Conservation (phyloP, 2,329 filamentous ascomycete species). For the Claviceps sp. region DNA sequence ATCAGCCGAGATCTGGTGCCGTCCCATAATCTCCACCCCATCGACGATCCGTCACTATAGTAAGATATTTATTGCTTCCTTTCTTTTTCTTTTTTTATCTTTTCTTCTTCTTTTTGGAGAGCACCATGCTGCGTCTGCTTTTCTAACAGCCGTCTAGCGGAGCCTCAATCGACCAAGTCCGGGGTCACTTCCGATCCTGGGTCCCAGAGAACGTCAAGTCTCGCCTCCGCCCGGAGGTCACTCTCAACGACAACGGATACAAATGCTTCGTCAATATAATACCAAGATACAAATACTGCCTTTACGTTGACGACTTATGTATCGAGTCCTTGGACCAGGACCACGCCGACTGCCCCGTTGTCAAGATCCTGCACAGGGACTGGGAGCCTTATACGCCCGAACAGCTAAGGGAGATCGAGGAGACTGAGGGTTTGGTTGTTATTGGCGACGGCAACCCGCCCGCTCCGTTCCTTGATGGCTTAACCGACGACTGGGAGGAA, state of each 20-base stretch:
- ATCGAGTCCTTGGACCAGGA: background rate
- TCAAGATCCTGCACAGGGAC: background rate
- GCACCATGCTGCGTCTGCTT: too few species aligned
- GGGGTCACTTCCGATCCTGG: slow-evolving; percentile 2
- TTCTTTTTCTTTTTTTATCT: too few species aligned
- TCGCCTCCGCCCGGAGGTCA: background rate
- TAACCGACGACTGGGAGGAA: too few species aligned
- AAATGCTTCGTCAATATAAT: background rate
- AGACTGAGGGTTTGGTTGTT: too few species aligned
- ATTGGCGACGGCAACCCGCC: background rate
- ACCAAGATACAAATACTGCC: slow-evolving; percentile 1
- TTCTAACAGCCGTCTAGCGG: background rate
- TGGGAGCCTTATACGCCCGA: background rate
- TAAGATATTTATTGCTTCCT: background rate
- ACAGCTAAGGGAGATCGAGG: background rate
- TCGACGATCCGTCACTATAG: background rate
- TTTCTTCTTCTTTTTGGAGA: too few species aligned
- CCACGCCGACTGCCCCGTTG: background rate
- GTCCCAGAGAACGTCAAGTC: background rate
- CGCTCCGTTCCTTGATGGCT: background rate
- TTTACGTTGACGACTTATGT: slow-evolving; percentile 1
- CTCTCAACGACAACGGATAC: background rate
- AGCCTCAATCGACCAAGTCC: slow-evolving; percentile 1
- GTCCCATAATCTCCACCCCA: background rate
- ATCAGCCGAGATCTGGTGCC: background rate